A percentile compares a stretch with the other conserved stretches of the same genome.
These are phyloP conservation scores for Chlamydomonas reinhardtii DNA, from an alignment of 163 green algal genomes.

Conservation along the genomic window DNA sequence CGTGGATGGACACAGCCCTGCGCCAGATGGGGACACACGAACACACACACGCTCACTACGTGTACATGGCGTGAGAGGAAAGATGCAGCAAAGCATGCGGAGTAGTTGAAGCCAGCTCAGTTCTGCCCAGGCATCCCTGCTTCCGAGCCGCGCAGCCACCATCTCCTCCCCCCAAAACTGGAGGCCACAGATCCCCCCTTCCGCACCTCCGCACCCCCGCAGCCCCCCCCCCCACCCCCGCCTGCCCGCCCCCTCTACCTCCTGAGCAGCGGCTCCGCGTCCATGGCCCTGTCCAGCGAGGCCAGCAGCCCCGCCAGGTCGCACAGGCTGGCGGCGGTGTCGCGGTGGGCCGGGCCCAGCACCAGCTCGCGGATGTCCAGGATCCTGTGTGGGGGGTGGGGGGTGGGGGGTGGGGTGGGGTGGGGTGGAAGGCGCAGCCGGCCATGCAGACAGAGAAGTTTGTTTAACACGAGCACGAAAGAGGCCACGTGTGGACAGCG, in stretches of 20 bases:
- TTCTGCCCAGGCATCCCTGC: too few species aligned
- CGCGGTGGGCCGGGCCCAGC: conserved; percentile 24
- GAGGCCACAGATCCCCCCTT: too few species aligned
- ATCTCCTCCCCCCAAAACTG: too few species aligned
- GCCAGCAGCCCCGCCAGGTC: conserved; percentile 39
- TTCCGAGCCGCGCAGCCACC: too few species aligned
- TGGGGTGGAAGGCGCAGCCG: too few species aligned
- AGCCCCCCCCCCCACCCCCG: neutral
- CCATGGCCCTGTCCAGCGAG: conserved; percentile 4
- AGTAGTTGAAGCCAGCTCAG: too few species aligned
- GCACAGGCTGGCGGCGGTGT: conserved; percentile 30
- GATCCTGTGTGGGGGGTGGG: conserved; percentile 11
- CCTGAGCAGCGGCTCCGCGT: conserved; percentile 42
- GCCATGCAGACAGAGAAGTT: too few species aligned
- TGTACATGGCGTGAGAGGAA: too few species aligned
- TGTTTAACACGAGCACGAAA: too few species aligned
- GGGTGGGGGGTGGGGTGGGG: neutral
- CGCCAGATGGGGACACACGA: neutral
- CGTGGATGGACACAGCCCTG: conserved; percentile 33
- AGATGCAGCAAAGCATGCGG: too few species aligned
- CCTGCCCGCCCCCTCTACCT: conserved; percentile 4
- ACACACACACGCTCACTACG: too few species aligned
- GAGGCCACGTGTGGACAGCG: too few species aligned
- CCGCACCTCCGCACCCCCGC: neutral
- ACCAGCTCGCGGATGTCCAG: conserved; percentile 47